phyloP scores from a whole-genome alignment of 768 basidiomycete species.

The Tremella fuciformis region DNA sequence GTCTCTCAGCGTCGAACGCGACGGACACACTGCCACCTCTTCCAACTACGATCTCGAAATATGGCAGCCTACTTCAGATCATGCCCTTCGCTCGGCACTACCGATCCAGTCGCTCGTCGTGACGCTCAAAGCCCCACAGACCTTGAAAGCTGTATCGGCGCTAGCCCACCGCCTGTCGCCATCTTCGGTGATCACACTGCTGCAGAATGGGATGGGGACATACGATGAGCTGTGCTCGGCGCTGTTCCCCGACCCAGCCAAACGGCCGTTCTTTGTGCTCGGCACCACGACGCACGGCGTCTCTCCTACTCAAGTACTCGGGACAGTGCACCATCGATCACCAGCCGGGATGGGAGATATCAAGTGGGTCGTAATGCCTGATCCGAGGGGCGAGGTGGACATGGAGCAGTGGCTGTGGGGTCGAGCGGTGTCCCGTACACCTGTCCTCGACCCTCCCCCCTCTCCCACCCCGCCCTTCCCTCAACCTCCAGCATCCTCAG shows the following conservation, averaged over 20 bases:
- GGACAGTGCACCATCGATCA: constrained; percentile 14
- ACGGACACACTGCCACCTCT: constrained; percentile 11
- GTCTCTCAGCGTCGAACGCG: constrained; percentile 8
- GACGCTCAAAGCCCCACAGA: constrained; percentile 72
- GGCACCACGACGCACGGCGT: constrained; percentile 79
- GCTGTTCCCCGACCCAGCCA: constrained; percentile 68
- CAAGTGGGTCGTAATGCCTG: constrained; percentile 75
- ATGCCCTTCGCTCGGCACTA: neutral
- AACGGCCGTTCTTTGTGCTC: constrained; percentile 80
- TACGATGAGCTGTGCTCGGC: constrained; percentile 70
- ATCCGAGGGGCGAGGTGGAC: constrained; percentile 53
- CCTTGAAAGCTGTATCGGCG: constrained; percentile 59
- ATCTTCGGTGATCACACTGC: constrained; percentile 78
- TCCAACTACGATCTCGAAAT: constrained; percentile 16
- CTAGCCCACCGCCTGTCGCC: constrained; percentile 65
- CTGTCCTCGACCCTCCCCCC: constrained; percentile 32
- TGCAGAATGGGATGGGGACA: constrained; percentile 92
- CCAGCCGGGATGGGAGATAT: constrained; percentile 22
- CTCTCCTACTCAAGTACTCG: constrained; percentile 56
- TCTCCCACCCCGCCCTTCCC: constrained; percentile 48
- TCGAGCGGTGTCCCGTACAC: constrained; percentile 3
- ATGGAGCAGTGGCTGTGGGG: constrained; percentile 37
- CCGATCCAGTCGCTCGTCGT: constrained; percentile 76
- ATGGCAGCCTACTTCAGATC: constrained; percentile 4
- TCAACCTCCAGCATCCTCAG: constrained; percentile 56